phyloP scores from a whole-genome alignment of 768 basidiomycete genomes.

The Cytidiella melzeri region DNA sequence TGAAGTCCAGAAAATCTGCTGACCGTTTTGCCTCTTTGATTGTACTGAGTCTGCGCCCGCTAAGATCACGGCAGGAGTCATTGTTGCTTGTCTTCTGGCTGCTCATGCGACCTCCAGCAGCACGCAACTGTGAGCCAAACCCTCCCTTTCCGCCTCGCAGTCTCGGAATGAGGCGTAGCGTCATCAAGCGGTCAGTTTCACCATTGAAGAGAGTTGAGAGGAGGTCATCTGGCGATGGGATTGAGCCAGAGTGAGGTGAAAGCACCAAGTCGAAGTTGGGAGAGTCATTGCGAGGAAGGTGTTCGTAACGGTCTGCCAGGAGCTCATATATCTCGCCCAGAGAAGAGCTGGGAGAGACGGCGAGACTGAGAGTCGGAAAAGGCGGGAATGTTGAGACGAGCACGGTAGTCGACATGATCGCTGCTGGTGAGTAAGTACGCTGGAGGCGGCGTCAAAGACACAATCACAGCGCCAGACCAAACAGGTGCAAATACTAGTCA shows the following conservation, averaged over 20 bases:
- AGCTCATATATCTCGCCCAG: slow-evolving; percentile 37
- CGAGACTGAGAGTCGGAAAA: slow-evolving; percentile 49
- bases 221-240: slow-evolving; percentile 24
- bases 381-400: slow-evolving; percentile 58
- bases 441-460: slow-evolving; percentile 1
- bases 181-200: slow-evolving; percentile 37
- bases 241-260: slow-evolving; percentile 32
- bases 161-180: slow-evolving; percentile 66
- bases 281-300: slow-evolving; percentile 31
- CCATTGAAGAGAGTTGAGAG: slow-evolving; percentile 31
- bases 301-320: slow-evolving; percentile 40
- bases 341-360: slow-evolving; percentile 34
- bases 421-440: not conserved
- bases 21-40: slow-evolving; percentile 96
- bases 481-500: too few species aligned
- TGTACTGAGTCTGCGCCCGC: slow-evolving; percentile 82
- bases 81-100: slow-evolving; percentile 93
- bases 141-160: slow-evolving; percentile 93
- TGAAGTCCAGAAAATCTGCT: not conserved
- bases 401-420: slow-evolving; percentile 42
- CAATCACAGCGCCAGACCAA: too few species aligned
- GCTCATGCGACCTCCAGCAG: slow-evolving; percentile 97
- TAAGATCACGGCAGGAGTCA: slow-evolving; percentile 91
- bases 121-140: slow-evolving; percentile 93
- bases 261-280: slow-evolving; percentile 33